Percentiles rank a stretch among this genome's conserved stretches.
These are phyloP conservation scores for Naganishia vishniacii DNA, from an alignment of 768 basidiomycete genomes.

Conservation along the genomic window DNA sequence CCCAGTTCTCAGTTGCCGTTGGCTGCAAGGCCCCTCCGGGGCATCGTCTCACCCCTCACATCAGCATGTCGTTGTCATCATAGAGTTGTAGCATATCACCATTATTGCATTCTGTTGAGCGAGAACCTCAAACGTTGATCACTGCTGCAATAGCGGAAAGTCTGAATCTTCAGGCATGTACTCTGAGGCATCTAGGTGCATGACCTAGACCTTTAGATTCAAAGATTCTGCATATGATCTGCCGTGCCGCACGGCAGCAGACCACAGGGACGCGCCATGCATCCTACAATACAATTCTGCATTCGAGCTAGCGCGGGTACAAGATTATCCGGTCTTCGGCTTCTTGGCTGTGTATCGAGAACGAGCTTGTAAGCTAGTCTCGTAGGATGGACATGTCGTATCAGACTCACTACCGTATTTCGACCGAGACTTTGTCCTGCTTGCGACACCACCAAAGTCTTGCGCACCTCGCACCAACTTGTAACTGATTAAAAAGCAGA, in stretches of 20 bases:
- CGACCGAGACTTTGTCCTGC: conserved; percentile 72
- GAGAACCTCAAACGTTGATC: no score
- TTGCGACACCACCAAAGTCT: conserved; percentile 85
- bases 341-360: conserved; percentile 61
- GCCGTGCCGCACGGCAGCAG: no score
- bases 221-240: no score
- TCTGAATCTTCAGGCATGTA: no score
- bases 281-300: neutral
- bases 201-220: no score
- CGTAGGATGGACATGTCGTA: neutral
- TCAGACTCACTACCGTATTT: conserved; percentile 72
- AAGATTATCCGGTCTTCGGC: conserved; percentile 56
- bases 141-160: no score
- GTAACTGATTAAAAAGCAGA: no score
- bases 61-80: neutral
- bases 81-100: neutral
- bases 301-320: neutral
- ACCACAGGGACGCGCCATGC: no score
- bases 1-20: no score
- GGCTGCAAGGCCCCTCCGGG: no score
- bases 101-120: neutral
- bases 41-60: neutral
- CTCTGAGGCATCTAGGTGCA: no score
- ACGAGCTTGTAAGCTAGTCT: neutral
- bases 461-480: conserved; percentile 88